Evolutionary conservation across 2,329 filamentous ascomycete species (phyloP), one percentile per base, ranked within the genome.

Genomic region (Dactylellina sp.): DNA sequence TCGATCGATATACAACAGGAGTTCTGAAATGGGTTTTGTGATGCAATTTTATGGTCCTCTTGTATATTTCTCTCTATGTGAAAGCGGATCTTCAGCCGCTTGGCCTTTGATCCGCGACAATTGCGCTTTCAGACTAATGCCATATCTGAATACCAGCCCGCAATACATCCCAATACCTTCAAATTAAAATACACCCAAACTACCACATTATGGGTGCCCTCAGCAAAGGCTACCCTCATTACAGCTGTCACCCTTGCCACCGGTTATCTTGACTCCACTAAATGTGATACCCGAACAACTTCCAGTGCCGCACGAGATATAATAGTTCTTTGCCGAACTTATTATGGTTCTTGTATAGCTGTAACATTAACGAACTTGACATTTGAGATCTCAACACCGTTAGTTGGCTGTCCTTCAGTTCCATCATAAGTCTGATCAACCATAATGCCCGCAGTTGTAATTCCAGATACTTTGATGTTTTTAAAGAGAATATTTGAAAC

Each of bases 351-450:
- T n/a, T n/a, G n/a, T n/a, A n/a, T n/a, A n/a, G n/a, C 85, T 1
- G 77, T 81, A 68, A 86, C 81, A 63, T 81, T 79, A 49, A 80
- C 79, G 53, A 86, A 78, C 0, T 81, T 83, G 5, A 86, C 75
- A 6, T 81, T 82, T 7, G 84, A 86, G 78, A 86, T 86, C n/a
- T 84, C 84, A n/a, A 86, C 83, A 37, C 85, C 84, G 24, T 77
- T 76, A 37, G 83, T 85, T 9, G 84, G 82, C 0, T n/a, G 79
- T 16, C 84, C 84, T 6, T 80, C 83, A 2, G 82, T 83, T 74
- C 85, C 84, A 76, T 83, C 77, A 76, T 86, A 86, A 76, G 83
- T 81, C 78, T 83, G 82, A 78, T 83, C 80, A 70, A 83, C 79
- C 46, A 82, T 78, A 55, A 83, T 80, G 37, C 81, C 82, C 70